Conservation (phyloP, 2,329 filamentous ascomycete genomes). For the Colletotrichum liaoningense region DNA sequence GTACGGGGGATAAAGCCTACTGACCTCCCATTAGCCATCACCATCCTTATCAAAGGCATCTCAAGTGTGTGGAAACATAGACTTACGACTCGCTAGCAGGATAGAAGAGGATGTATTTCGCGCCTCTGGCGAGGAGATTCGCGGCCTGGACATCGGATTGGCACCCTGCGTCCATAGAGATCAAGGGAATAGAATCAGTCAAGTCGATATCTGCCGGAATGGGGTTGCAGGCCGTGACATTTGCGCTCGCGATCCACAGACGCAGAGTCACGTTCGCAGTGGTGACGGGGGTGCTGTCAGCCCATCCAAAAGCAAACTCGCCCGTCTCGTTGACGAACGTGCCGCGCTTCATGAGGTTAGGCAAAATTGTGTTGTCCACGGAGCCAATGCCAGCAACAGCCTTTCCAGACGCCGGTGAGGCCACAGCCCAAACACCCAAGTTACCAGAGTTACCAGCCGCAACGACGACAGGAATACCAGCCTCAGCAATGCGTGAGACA, state of each 20-base stretch:
- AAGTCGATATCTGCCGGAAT: constrained; percentile 53
- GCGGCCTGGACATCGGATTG: constrained; percentile 48
- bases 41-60: no score
- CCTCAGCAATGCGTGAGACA: constrained; percentile 43
- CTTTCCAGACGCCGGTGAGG: constrained; percentile 40
- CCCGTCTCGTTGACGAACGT: constrained; percentile 29
- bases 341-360: constrained; percentile 35
- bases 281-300: constrained; percentile 11
- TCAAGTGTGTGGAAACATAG: no score
- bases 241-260: constrained; percentile 11
- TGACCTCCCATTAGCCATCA: constrained; percentile 10
- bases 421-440: constrained; percentile 39
- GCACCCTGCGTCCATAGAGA: constrained; percentile 49
- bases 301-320: constrained; percentile 33
- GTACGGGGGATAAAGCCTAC: constrained; percentile 5
- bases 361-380: constrained; percentile 39
- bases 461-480: constrained; percentile 43
- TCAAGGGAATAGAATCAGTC: constrained; percentile 51
- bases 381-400: constrained; percentile 41
- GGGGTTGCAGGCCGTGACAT: constrained; percentile 49
- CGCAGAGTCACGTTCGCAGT: constrained; percentile 23
- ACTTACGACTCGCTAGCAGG: constrained; percentile 37
- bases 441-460: constrained; percentile 43
- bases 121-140: constrained; percentile 54
- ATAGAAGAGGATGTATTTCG: constrained; percentile 55